Base-by-base conservation (phyloP, 225 moss, liverwort and hornwort genomes). In the Sphagnum contortum region DNA sequence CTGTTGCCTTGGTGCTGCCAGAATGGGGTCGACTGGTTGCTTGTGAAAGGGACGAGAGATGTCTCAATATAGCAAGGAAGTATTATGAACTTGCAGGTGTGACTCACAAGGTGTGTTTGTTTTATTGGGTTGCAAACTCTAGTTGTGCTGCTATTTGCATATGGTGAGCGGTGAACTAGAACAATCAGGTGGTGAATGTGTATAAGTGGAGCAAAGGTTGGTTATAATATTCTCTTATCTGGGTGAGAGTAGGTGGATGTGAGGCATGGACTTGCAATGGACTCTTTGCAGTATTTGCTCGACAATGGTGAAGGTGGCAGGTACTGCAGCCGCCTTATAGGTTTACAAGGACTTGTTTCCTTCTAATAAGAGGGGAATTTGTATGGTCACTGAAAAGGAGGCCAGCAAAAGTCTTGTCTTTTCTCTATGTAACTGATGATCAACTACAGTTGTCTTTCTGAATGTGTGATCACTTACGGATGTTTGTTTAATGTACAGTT, bases 1-100 rank as follows among this genome's bases (percentile, higher is more conserved):
- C 98, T 75, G 89, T 98, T 63, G 91, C 93, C 13, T 80, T 98
- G 87, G 93, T 83, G 63, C 87, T 98, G 64, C 98, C 98, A 64
- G 87, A 93, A 66, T 91, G 78, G 62, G 98, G 93, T 60, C 80
- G 72, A 52, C 82, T 98, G 6, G 93, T 98, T 60, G 98, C 91
- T 54, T 93, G 93, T 75, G 98, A 98, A 61, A 83, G 93, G 65
- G 91, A 87, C 67, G 91, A 77, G 74, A 73, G 64, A 58, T 79
- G 78, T 55, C 74, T 98, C 68, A 73, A 75, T 57, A 60, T 91
- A 60, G 98, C 98, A 69, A 71, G 76, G 57, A 78, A 85, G 71
- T 91, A 93, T 70, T 93, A 86, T 74, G 75, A 69, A 74, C 87
- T 83, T 61, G 98, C 89, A 65, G 91, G 89, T 64, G 87, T 99